Conservation (phyloP, 2,329 filamentous ascomycete species). For the Penicillium sclerotigenum region DNA sequence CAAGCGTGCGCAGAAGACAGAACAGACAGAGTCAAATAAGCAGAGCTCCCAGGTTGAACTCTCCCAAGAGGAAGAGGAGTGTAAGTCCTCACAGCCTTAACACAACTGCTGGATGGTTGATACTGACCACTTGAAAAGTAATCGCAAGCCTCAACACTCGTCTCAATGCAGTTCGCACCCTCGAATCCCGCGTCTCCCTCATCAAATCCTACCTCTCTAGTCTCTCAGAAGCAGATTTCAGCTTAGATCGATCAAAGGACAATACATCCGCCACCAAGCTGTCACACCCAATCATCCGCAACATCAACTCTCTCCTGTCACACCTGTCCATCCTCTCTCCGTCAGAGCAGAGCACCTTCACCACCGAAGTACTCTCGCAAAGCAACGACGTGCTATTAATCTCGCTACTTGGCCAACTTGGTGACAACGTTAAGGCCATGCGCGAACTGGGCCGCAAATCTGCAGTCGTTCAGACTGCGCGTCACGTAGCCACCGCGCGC, state of each 20-base stretch:
- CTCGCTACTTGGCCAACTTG: constrained; percentile 69
- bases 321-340: constrained; percentile 80
- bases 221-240: constrained; percentile 63
- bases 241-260: constrained; percentile 35
- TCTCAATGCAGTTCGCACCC: constrained; percentile 89
- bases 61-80: constrained; percentile 62
- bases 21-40: constrained; percentile 24
- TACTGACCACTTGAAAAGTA: constrained; percentile 39
- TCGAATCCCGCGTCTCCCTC: constrained; percentile 71
- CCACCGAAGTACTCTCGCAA: constrained; percentile 70
- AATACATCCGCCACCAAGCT: constrained; percentile 51
- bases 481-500: constrained; percentile 21
- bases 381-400: constrained; percentile 81
- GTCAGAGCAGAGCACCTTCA: constrained; percentile 62
- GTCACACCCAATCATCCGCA: constrained; percentile 74
- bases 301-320: constrained; percentile 79
- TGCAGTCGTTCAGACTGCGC: constrained; percentile 51
- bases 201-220: constrained; percentile 73
- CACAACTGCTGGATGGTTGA: constrained; percentile 7
- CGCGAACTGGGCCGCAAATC: constrained; percentile 76
- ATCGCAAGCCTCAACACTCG: constrained; percentile 74
- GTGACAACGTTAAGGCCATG: constrained; percentile 67
- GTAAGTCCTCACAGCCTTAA: constrained; percentile 36
- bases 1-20: constrained; percentile 9
- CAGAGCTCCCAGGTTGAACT: constrained; percentile 37